Base-by-base conservation (phyloP, 306 rosid species). In the Cicer bijugum region DNA sequence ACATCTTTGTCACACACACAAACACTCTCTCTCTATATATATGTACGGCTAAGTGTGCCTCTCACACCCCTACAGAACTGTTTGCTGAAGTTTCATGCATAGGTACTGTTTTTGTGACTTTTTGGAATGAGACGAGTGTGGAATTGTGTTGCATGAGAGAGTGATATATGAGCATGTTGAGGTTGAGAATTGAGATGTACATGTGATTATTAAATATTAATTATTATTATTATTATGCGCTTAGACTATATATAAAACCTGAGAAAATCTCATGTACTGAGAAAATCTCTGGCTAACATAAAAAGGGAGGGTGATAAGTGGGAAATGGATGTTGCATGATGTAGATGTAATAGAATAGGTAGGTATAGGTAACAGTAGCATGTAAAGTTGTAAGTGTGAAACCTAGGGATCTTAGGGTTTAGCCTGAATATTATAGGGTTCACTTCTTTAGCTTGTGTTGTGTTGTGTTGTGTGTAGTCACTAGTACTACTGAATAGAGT, bases 81-180 rank as follows among this genome's bases (percentile, higher is more conserved):
- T 83, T 84, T 87, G 86, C 88, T 88, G 90, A 81, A 90, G 87
- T 84, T 86, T 90, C 87, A 84, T 82, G 85, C 92, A 88, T 75
- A 83, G 75, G 78, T 71, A 72, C 82, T 71, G 78, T 28, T 28
- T 28, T 28, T 78, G 80, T 76, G 83, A 81, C 88, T 80, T 81
- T 85, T 86, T 66, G 81, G 86, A 79, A 78, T 78, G 51, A 77
- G 84, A 86, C 79, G 82, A 79, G 82, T 40, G 68, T 50, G 47
- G 81, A 62, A 76, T 67, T 61, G 74, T 51, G 67, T 83, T 84
- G 84, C 82, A 81, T 77, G 83, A 77, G 88, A 79, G 82, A 78
- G 58, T 74, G 17, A 15, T 35, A 28, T 4, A 28, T 28, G 35
- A 28, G 35, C 35, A 28, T 28, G 35, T 28, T 28, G 62, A 60